These are phyloP conservation scores for Colletotrichum sp. DNA, from an alignment of 2,329 filamentous ascomycete genomes.

Conservation along the genomic window DNA sequence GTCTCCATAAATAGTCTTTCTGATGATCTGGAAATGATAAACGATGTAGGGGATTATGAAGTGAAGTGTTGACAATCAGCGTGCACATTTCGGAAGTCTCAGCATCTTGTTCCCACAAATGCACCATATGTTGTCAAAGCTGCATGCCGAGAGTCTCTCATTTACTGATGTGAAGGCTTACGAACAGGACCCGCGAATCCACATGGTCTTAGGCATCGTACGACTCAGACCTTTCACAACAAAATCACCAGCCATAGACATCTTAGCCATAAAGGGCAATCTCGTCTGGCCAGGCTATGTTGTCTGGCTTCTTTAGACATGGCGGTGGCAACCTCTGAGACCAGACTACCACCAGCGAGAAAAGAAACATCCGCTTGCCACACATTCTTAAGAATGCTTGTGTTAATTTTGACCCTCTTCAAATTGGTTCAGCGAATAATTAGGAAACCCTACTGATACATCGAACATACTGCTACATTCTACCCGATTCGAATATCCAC, in stretches of 20 bases:
- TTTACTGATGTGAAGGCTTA: neutral
- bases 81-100: neutral
- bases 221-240: neutral
- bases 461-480: neutral
- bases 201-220: neutral
- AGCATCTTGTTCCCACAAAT: neutral
- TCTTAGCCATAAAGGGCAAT: neutral
- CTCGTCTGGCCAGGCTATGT: neutral
- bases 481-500: neutral
- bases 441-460: neutral
- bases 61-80: neutral
- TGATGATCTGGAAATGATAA: neutral
- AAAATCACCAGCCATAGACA: neutral
- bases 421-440: neutral
- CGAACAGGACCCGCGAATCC: neutral
- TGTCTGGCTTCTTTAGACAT: neutral
- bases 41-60: neutral
- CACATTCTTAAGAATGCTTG: neutral
- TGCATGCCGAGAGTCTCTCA: neutral
- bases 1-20: neutral
- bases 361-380: neutral
- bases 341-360: neutral
- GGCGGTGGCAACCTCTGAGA: neutral
- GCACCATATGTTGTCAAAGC: neutral
- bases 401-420: neutral